phyloP scores from a whole-genome alignment of 148 eudicot genomes.

The Vaccinium corymbosum region DNA sequence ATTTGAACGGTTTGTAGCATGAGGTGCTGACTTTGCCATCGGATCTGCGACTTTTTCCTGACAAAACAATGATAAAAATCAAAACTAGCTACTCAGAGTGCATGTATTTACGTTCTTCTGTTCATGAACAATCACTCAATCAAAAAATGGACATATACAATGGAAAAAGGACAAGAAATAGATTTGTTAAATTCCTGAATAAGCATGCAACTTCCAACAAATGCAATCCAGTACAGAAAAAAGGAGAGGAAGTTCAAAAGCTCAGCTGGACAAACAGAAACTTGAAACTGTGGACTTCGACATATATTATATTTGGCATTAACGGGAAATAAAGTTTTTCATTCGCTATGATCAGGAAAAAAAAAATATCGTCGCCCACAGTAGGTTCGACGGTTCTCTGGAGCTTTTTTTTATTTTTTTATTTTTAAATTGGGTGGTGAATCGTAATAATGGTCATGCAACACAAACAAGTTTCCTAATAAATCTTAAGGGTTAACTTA shows the following conservation, averaged over 20 bases:
- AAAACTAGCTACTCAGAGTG: slow-evolving; percentile 9
- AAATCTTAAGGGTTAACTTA: neutral
- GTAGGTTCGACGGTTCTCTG: too few species aligned
- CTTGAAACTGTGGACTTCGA: neutral
- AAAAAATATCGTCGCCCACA: too few species aligned
- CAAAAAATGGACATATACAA: neutral
- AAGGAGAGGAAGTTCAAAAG: neutral
- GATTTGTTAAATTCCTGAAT: neutral
- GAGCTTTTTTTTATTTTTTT: neutral
- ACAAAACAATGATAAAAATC: slow-evolving; percentile 1
- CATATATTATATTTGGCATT: neutral
- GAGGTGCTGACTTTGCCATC: slow-evolving; percentile 56
- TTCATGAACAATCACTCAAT: neutral
- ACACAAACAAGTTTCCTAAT: neutral
- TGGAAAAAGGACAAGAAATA: neutral
- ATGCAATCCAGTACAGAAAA: neutral
- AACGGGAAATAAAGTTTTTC: neutral
- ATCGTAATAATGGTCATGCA: neutral
- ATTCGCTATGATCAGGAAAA: neutral
- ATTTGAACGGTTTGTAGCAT: slow-evolving; percentile 49
- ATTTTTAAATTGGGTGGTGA: neutral
- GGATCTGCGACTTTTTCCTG: slow-evolving; percentile 80
- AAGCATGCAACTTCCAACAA: neutral
- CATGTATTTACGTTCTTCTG: neutral
- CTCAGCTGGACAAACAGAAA: neutral